Evolutionary conservation across 2,329 filamentous ascomycete genomes (phyloP).

Genomic region (Aspergillus ruber): DNA sequence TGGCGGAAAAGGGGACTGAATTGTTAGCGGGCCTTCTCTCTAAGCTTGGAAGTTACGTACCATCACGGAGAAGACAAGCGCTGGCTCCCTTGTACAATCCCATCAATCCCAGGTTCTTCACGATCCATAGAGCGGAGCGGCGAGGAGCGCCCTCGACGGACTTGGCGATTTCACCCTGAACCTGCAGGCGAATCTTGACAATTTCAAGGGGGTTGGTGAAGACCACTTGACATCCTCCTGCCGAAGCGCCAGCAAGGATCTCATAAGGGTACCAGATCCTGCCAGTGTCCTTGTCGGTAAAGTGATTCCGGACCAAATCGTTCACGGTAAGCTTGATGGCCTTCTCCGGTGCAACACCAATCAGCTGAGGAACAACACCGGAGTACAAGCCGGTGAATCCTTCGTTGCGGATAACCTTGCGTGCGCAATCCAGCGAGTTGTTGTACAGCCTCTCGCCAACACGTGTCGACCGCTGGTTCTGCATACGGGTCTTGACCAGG

Average conservation of each 20-base stretch:
- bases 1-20: conserved; percentile 85
- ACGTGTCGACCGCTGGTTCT: conserved; percentile 81
- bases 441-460: conserved; percentile 89
- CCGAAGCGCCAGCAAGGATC: conserved; percentile 78
- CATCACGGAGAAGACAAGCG: conserved; percentile 85
- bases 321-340: conserved; percentile 99
- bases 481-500: conserved; percentile 95
- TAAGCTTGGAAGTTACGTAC: conserved; percentile 26
- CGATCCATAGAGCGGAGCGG: conserved; percentile 95
- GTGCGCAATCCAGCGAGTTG: conserved; percentile 92
- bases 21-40: conserved; percentile 4
- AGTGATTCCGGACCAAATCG: conserved; percentile 73
- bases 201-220: conserved; percentile 98
- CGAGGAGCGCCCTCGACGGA: conserved; percentile 72
- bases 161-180: conserved; percentile 94
- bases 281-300: conserved; percentile 67
- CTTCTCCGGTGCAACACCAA: conserved; percentile 98
- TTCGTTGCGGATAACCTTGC: conserved; percentile 89
- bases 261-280: conserved; percentile 67
- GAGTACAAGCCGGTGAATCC: conserved; percentile 87
- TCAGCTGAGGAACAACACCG: conserved; percentile 86
- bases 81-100: conserved; percentile 96
- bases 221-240: conserved; percentile 93
- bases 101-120: conserved; percentile 85
- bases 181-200: conserved; percentile 96